Percentiles rank a stretch among this genome's conserved stretches.
Evolutionary conservation across 202 grass and related monocot genomes (phyloP).

Genomic region (Dendrocalamus latiflorus): DNA sequence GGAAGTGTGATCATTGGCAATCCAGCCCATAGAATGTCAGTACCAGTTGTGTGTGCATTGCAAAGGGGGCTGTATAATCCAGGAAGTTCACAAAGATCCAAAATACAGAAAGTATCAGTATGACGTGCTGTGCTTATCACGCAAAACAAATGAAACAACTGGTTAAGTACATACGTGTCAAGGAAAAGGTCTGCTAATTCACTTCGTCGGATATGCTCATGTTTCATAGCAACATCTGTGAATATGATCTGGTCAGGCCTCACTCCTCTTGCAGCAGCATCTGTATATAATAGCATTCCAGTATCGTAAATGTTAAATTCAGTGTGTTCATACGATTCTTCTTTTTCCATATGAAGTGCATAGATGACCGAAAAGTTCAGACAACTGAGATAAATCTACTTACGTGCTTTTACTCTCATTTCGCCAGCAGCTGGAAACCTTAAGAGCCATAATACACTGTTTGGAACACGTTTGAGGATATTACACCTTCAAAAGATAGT

Average conservation of each 20-base stretch:
- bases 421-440: conserved; percentile 92
- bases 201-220: conserved; percentile 91
- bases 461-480: conserved; percentile 86
- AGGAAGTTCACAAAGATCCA: conserved; percentile 2
- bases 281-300: conserved; percentile 26
- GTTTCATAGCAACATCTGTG: conserved; percentile 94
- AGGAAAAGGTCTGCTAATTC: conserved; percentile 92
- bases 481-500: conserved; percentile 60
- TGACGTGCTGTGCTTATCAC: background rate
- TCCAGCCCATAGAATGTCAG: conserved; percentile 93
- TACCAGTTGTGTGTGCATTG: conserved; percentile 97
- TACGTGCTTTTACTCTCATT: conserved; percentile 80
- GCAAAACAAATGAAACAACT: background rate
- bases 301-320: background rate
- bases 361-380: background rate
- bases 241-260: conserved; percentile 86
- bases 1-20: conserved; percentile 94
- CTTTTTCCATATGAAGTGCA: background rate
- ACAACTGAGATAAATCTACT: conserved; percentile 16
- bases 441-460: conserved; percentile 86
- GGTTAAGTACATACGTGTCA: conserved; percentile 60
- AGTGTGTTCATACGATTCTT: background rate
- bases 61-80: conserved; percentile 67
- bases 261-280: conserved; percentile 81
- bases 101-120: background rate